These are phyloP conservation scores for Cordyceps militaris DNA, from an alignment of 2,329 filamentous ascomycete genomes.

Conservation along the genomic window DNA sequence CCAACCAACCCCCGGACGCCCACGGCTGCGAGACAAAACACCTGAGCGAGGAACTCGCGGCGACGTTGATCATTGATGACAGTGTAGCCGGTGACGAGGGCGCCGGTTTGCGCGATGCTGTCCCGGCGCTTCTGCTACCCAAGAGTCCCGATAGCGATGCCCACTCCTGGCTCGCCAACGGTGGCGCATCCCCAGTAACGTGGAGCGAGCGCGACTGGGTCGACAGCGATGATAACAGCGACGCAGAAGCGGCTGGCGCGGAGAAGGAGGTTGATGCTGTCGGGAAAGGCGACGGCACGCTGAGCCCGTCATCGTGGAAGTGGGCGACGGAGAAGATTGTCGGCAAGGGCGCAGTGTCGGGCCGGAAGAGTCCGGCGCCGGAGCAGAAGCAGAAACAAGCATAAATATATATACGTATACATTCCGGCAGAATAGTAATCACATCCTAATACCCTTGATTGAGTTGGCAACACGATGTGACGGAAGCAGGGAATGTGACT, in stretches of 20 bases:
- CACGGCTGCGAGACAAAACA: slow-evolving; percentile 59
- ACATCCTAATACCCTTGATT: neutral
- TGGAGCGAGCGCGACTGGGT: slow-evolving; percentile 63
- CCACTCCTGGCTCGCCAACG: slow-evolving; percentile 13
- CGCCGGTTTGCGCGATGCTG: slow-evolving; percentile 34
- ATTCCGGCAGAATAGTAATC: neutral
- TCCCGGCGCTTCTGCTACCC: slow-evolving; percentile 38
- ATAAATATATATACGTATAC: neutral
- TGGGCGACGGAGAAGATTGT: slow-evolving; percentile 52
- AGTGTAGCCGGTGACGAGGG: neutral
- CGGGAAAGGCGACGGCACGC: slow-evolving; percentile 14
- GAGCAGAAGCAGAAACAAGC: neutral
- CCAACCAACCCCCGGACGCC: slow-evolving; percentile 47
- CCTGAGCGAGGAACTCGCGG: slow-evolving; percentile 7
- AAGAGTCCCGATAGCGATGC: slow-evolving; percentile 7
- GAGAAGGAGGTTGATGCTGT: neutral
- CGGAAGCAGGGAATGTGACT: too few species aligned
- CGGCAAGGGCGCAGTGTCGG: slow-evolving; percentile 29
- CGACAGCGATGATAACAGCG: slow-evolving; percentile 43
- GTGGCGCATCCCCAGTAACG: slow-evolving; percentile 35
- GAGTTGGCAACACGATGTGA: too few species aligned
- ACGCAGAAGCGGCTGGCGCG: slow-evolving; percentile 11
- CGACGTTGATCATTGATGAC: neutral
- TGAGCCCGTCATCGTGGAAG: slow-evolving; percentile 31
- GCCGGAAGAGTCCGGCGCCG: slow-evolving; percentile 23